Evolutionary conservation across 805 yeast species (phyloP), one percentile per base, ranked within the genome.

Genomic region (Saccharomycopsis guyanensis): DNA sequence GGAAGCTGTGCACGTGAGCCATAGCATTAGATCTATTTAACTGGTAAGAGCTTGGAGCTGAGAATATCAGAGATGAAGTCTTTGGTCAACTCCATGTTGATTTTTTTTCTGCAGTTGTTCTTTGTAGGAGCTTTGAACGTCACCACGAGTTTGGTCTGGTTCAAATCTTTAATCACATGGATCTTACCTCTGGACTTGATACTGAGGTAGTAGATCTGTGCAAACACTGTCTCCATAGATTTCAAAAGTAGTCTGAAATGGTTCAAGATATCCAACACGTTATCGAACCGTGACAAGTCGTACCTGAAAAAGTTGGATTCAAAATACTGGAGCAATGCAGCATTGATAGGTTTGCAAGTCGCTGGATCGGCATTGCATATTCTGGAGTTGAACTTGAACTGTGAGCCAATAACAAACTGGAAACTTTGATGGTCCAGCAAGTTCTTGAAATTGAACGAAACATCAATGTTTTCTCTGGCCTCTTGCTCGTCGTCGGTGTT

Each of bases 381-480:
- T 5, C 20, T 33, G 20, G 19, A 18, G 22, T 46, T 42, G 33
- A 46, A 46, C 19, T 43, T 45, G 34, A 46, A 46, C 8, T 47
- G 31, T n/a, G 42, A 19, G 10, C 45, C 42, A 34, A 50, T 27
- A 2, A 25, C 27, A 35, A 50, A 38, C 18, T 42, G 22, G 23
- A 50, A 43, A 8, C 39, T 43, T 13, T 34, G 31, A 20, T 45
- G 22, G 15, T 22, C 38, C 13, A 38, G 32, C 24, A 35, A 15
- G 23, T 40, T 31, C 13, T 38, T 16, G 34, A 32, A 42, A 31
- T 62, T 58, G 45, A 56, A 64, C 12, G 51, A 44, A 2, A 53
- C 50, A 7, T 49, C 53, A 27, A 38, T 46, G 15, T 31, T 37
- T 16, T 41, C 43, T 24, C 50, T 49, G 24, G 49, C 50, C 8